These are phyloP conservation scores for Camptophora hylomeconis DNA, from an alignment of 2,329 filamentous ascomycete species.

Conservation along the genomic window DNA sequence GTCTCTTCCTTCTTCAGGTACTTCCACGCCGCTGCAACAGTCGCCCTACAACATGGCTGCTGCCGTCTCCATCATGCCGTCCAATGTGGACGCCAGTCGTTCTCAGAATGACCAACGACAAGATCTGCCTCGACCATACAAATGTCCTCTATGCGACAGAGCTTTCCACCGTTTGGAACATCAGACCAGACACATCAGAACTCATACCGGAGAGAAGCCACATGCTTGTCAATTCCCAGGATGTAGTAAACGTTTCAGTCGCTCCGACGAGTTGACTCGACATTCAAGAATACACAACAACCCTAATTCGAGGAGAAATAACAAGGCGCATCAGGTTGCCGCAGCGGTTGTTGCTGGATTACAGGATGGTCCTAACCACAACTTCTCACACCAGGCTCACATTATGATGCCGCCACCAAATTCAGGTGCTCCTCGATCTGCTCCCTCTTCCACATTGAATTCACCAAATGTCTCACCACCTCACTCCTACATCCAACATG, in stretches of 20 bases:
- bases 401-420: slow-evolving; percentile 65
- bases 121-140: slow-evolving; percentile 92
- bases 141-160: slow-evolving; percentile 96
- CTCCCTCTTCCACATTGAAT: slow-evolving; percentile 69
- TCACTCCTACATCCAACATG: slow-evolving; percentile 60
- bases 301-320: slow-evolving; percentile 85
- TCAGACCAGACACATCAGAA: slow-evolving; percentile 83
- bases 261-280: slow-evolving; percentile 89
- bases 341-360: slow-evolving; percentile 40
- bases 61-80: slow-evolving; percentile 31
- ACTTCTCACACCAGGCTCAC: slow-evolving; percentile 35
- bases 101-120: slow-evolving; percentile 51
- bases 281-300: slow-evolving; percentile 99
- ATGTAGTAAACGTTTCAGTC: slow-evolving; percentile 93
- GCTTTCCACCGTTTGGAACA: slow-evolving; percentile 97
- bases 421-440: slow-evolving; percentile 73
- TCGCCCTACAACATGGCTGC: slow-evolving; percentile 26
- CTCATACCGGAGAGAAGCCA: slow-evolving; percentile 95
- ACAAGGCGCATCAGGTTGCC: slow-evolving; percentile 61
- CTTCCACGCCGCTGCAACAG: neutral
- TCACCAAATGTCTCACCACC: slow-evolving; percentile 97
- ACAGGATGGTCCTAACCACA: slow-evolving; percentile 35
- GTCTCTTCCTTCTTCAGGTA: slow-evolving; percentile 1
- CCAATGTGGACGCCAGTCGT: slow-evolving; percentile 32
- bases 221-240: slow-evolving; percentile 91